Percentiles rank a stretch among this genome's conserved stretches.
Evolutionary conservation across 805 yeast species (phyloP).

Genomic region (Candida coleopterorum): DNA sequence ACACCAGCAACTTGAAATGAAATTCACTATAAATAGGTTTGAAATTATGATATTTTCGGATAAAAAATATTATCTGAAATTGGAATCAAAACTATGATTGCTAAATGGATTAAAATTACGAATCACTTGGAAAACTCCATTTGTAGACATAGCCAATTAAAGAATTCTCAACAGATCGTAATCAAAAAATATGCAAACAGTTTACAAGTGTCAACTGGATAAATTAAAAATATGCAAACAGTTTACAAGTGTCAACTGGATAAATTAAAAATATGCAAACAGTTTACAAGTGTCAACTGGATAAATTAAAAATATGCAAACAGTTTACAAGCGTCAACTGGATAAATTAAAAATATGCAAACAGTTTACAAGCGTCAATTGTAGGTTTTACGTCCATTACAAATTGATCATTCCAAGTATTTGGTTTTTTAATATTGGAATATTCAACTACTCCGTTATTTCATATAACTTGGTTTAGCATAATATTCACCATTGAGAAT

Average conservation of each 20-base stretch:
- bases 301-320: constrained; percentile 52
- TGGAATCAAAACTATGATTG: constrained; percentile 50
- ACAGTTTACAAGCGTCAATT: constrained; percentile 41
- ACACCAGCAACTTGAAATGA: constrained; percentile 46
- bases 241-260: constrained; percentile 42
- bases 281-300: constrained; percentile 44
- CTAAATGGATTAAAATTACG: constrained; percentile 51
- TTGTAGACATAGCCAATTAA: constrained; percentile 52
- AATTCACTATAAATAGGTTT: constrained; percentile 42
- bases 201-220: too few species aligned
- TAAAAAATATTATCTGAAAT: constrained; percentile 45
- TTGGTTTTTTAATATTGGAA: constrained; percentile 31
- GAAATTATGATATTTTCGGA: constrained; percentile 41
- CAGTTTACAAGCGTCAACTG: constrained; percentile 46
- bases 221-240: constrained; percentile 38
- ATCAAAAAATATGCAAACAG: too few species aligned
- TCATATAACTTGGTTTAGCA: constrained; percentile 43
- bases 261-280: constrained; percentile 36
- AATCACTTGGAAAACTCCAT: constrained; percentile 55
- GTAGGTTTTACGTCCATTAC: constrained; percentile 44
- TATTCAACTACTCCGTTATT: constrained; percentile 37
- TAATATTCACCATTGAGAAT: constrained; percentile 32
- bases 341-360: constrained; percentile 37
- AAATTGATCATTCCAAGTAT: constrained; percentile 42
- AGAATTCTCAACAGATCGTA: constrained; percentile 45